Evolutionary conservation across 73 alveolate species (phyloP).

Genomic region (Paramecium primaurelia): DNA sequence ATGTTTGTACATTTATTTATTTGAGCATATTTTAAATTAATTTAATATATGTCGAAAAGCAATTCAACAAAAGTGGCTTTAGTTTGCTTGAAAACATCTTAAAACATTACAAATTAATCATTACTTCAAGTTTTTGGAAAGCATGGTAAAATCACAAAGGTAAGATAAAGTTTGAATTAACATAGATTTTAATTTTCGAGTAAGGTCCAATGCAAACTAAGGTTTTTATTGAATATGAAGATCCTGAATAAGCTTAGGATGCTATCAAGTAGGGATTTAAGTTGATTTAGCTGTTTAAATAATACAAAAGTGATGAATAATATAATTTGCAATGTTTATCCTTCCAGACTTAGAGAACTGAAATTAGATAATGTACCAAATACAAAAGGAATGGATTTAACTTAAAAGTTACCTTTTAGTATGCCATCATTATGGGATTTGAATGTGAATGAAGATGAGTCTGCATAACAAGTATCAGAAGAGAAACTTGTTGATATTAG

Average conservation of each 20-base stretch:
- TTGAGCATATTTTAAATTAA: background rate
- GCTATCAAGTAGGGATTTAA: background rate
- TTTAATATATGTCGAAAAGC: slow-evolving; percentile 8
- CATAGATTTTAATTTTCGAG: background rate
- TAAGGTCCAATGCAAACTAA: background rate
- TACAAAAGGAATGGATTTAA: background rate
- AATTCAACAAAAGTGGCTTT: background rate
- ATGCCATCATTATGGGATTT: background rate
- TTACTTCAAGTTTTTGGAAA: background rate
- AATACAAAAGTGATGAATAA: background rate
- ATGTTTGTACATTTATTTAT: background rate
- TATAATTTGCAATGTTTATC: background rate
- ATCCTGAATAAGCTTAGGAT: background rate
- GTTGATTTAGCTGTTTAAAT: background rate
- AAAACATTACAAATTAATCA: background rate
- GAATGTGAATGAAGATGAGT: background rate
- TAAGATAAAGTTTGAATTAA: background rate
- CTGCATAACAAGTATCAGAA: background rate
- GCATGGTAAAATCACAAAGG: background rate
- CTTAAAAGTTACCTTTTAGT: background rate
- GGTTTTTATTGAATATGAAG: slow-evolving; percentile 12
- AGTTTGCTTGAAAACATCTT: background rate
- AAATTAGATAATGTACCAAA: background rate
- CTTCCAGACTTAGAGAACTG: background rate
- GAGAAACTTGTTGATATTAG: background rate